phyloP scores from a whole-genome alignment of 2,329 filamentous ascomycete genomes.

The Phoma sp. region DNA sequence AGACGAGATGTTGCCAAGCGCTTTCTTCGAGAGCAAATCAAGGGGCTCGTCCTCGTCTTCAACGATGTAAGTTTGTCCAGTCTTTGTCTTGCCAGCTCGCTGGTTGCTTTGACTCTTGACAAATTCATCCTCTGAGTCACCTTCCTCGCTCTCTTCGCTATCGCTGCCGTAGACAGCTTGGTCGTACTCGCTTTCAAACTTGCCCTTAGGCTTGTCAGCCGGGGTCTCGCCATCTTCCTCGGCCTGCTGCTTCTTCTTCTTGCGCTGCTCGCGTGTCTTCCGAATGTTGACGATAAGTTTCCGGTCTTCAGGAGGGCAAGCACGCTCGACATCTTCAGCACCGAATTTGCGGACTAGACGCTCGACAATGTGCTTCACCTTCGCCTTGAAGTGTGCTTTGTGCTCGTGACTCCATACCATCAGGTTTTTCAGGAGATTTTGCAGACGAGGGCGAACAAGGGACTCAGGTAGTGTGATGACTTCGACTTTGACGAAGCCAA shows the following conservation, averaged over 20 bases:
- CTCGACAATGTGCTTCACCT: constrained; percentile 98
- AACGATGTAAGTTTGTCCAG: constrained; percentile 79
- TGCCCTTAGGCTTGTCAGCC: constrained; percentile 58
- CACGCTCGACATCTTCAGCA: constrained; percentile 77
- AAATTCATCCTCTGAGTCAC: constrained; percentile 47
- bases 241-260: constrained; percentile 81
- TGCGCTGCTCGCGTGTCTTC: constrained; percentile 89
- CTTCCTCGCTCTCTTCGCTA: constrained; percentile 66
- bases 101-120: constrained; percentile 43
- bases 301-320: constrained; percentile 83
- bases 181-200: constrained; percentile 93
- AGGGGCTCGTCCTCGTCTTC: constrained; percentile 95
- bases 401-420: constrained; percentile 98
- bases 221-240: constrained; percentile 62
- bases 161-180: constrained; percentile 84
- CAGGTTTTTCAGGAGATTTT: constrained; percentile 82
- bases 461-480: constrained; percentile 83
- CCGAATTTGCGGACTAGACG: constrained; percentile 92
- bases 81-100: constrained; percentile 50
- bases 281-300: constrained; percentile 94
- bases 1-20: constrained; percentile 90
- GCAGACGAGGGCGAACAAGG: constrained; percentile 79
- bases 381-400: constrained; percentile 94
- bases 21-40: constrained; percentile 87
- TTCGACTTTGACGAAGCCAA: constrained; percentile 97